Conservation (phyloP, 805 yeast genomes). For the Yamadazyma endophytica region DNA sequence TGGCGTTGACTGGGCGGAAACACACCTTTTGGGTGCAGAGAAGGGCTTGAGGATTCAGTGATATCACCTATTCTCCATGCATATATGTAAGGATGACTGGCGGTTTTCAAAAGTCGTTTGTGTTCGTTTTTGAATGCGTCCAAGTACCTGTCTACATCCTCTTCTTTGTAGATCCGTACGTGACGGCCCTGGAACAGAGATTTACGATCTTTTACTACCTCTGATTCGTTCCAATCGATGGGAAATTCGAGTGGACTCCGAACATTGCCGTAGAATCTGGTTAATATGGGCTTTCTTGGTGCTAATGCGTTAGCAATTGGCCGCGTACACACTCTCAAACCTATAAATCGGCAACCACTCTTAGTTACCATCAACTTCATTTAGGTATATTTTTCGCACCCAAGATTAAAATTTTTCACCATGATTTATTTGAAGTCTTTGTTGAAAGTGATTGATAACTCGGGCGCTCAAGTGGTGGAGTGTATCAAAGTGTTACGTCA, state of each 20-base stretch:
- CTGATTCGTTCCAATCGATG: constrained; percentile 27
- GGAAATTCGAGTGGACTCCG: no score
- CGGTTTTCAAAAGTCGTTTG: constrained; percentile 45
- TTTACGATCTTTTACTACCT: constrained; percentile 41
- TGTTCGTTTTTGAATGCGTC: constrained; percentile 39
- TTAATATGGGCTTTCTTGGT: no score
- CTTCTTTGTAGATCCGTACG: constrained; percentile 30
- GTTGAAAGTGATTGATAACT: constrained; percentile 88
- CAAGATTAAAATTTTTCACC: constrained; percentile 3
- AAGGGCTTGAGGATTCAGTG: background rate
- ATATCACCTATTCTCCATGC: constrained; percentile 61
- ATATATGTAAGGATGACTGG: constrained; percentile 68
- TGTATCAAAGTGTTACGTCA: constrained; percentile 94
- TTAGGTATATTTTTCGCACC: constrained; percentile 1
- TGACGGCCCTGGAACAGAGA: constrained; percentile 69
- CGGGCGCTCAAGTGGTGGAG: constrained; percentile 92
- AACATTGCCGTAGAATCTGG: no score
- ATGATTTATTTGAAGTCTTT: constrained; percentile 90
- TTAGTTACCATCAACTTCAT: background rate
- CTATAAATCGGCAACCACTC: no score
- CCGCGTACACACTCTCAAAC: no score
- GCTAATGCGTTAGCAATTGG: no score
- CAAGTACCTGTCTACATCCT: constrained; percentile 43
- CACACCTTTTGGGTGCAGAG: background rate
- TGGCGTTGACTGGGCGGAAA: background rate